These are phyloP conservation scores for Phanerodontia chrysosporium DNA, from an alignment of 768 basidiomycete species.

Conservation along the genomic window DNA sequence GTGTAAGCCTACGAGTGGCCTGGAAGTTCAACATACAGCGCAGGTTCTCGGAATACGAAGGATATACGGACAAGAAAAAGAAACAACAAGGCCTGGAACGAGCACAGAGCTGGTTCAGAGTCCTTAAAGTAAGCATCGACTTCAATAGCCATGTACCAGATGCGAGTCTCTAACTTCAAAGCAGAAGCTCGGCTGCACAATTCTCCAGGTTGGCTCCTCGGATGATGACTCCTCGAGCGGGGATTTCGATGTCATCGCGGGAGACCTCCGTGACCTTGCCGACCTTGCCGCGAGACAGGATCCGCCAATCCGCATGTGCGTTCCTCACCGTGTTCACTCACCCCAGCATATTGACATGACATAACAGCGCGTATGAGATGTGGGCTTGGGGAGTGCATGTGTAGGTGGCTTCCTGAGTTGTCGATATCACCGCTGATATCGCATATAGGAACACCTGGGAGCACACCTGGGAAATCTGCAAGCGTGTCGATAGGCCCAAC, in stretches of 20 bases:
- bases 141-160: no score
- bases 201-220: slow-evolving; percentile 28
- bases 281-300: slow-evolving; percentile 23
- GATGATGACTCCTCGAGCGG: slow-evolving; percentile 21
- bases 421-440: background rate
- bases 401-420: slow-evolving; percentile 12
- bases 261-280: slow-evolving; percentile 24
- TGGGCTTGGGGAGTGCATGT: slow-evolving; percentile 30
- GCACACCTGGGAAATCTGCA: slow-evolving; percentile 28
- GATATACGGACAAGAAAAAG: slow-evolving; percentile 20
- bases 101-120: slow-evolving; percentile 24
- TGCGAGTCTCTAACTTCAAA: no score
- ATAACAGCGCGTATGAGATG: slow-evolving; percentile 28
- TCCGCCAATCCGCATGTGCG: slow-evolving; percentile 25
- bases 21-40: background rate
- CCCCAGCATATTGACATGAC: background rate
- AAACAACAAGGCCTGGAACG: slow-evolving; percentile 14
- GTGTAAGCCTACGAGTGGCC: background rate
- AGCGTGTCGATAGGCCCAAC: slow-evolving; percentile 25
- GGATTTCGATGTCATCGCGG: slow-evolving; percentile 25
- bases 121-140: slow-evolving; percentile 20
- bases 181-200: slow-evolving; percentile 24
- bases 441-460: slow-evolving; percentile 27
- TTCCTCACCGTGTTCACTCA: background rate
- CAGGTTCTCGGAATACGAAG: slow-evolving; percentile 26